phyloP scores from a whole-genome alignment of 805 yeast genomes.

The Cyberlindnera misumaiensis region DNA sequence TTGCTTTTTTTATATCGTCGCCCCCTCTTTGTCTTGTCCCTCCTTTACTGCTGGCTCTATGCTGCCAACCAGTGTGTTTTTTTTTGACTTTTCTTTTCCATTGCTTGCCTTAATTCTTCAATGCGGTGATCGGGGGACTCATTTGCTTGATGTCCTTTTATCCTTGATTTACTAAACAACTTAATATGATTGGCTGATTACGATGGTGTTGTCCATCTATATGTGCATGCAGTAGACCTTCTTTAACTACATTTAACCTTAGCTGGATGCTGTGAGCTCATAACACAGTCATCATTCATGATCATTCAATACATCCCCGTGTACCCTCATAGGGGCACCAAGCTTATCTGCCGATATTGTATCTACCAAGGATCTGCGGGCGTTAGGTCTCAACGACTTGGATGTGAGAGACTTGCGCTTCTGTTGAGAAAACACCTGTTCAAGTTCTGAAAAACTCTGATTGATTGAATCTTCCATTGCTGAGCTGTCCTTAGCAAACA shows the following conservation, averaged over 20 bases:
- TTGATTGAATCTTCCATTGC: slow-evolving; percentile 10
- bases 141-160: too few species aligned
- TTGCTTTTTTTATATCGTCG: not conserved
- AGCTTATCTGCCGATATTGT: slow-evolving; percentile 3
- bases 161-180: not conserved
- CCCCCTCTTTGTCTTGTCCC: not conserved
- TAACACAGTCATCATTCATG: not conserved
- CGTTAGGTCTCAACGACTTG: slow-evolving; percentile 14
- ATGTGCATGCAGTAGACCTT: not conserved
- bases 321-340: slow-evolving; percentile 15
- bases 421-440: slow-evolving; percentile 11
- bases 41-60: too few species aligned
- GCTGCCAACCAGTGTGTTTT: not conserved
- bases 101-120: too few species aligned
- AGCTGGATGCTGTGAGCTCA: not conserved
- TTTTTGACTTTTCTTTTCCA: slow-evolving; percentile 2
- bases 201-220: not conserved
- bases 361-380: slow-evolving; percentile 4
- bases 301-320: slow-evolving; percentile 2
- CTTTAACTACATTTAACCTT: not conserved
- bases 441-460: slow-evolving; percentile 15
- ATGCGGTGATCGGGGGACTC: not conserved
- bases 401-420: slow-evolving; percentile 23
- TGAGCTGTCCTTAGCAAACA: slow-evolving; percentile 7
- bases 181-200: not conserved